Evolutionary conservation across 176 grass and related monocot species (phyloP).

Genomic region (Cenchrus purpureus): DNA sequence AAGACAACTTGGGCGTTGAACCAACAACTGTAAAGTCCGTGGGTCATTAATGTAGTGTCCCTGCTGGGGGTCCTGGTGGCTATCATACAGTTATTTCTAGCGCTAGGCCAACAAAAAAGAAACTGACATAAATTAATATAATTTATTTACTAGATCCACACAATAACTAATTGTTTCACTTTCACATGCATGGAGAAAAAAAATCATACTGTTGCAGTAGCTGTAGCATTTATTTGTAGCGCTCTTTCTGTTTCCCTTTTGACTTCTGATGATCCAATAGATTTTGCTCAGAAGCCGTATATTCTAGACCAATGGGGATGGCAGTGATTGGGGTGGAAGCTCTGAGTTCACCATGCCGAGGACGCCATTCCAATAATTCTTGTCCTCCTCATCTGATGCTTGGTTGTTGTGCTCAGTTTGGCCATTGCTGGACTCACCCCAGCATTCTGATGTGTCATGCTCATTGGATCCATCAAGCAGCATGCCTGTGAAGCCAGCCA

Average conservation of each 20-base stretch:
- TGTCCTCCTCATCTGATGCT: conserved; percentile 66
- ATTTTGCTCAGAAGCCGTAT: conserved; percentile 33
- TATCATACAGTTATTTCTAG: conserved; percentile 31
- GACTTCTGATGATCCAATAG: conserved; percentile 27
- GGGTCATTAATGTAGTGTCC: conserved; percentile 64
- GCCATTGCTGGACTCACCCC: conserved; percentile 68
- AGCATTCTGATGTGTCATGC: conserved; percentile 60
- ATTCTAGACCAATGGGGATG: conserved; percentile 58
- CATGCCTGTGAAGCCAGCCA: conserved; percentile 61
- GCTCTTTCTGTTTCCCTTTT: conserved; percentile 39
- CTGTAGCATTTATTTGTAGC: conserved; percentile 33
- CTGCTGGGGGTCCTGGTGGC: conserved; percentile 48
- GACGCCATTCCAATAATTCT: conserved; percentile 90
- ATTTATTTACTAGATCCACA: conserved; percentile 50
- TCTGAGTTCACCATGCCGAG: conserved; percentile 79
- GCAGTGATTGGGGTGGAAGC: conserved; percentile 48
- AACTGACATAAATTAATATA: conserved; percentile 22
- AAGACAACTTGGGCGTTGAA: conserved; percentile 56
- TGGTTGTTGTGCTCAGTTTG: conserved; percentile 50
- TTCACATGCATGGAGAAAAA: conserved; percentile 40
- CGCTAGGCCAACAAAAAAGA: conserved; percentile 23
- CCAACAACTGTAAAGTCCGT: conserved; percentile 77
- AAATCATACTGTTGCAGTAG: conserved; percentile 40
- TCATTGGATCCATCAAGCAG: conserved; percentile 61
- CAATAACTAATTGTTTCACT: conserved; percentile 41